Conservation (phyloP, 2,329 filamentous ascomycete species). For the Periconia digitata region DNA sequence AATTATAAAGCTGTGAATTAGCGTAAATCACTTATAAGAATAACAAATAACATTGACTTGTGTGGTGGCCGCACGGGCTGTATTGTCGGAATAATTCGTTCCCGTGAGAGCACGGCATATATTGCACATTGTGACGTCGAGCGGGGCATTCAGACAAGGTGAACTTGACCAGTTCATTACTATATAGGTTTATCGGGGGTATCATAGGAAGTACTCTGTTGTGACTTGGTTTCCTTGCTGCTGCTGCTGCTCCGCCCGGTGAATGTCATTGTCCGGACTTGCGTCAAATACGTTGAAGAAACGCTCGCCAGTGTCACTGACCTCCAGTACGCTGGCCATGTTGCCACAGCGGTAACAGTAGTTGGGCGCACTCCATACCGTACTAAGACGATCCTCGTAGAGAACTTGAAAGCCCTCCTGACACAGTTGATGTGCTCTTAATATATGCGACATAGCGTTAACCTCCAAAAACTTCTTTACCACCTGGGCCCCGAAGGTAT, state of each 20-base stretch:
- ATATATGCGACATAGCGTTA: conserved; percentile 96
- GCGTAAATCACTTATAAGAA: too few relatives aligned
- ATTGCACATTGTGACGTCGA: not conserved
- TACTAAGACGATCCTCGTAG: conserved; percentile 91
- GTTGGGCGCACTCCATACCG: conserved; percentile 81
- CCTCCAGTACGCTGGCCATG: conserved; percentile 94
- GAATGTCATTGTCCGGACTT: conserved; percentile 89
- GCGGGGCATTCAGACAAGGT: not conserved
- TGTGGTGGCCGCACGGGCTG: too few relatives aligned
- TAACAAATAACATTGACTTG: too few relatives aligned
- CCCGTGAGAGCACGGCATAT: not conserved
- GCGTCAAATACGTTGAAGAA: conserved; percentile 99
- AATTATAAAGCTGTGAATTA: too few relatives aligned
- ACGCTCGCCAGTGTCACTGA: conserved; percentile 86
- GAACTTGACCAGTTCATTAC: not conserved
- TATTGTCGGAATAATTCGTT: too few relatives aligned
- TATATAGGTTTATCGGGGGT: conserved; percentile 12
- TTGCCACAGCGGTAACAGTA: conserved; percentile 97
- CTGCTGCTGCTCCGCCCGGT: conserved; percentile 78
- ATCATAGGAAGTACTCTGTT: conserved; percentile 69
- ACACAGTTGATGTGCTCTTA: conserved; percentile 96
- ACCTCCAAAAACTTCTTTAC: conserved; percentile 98
- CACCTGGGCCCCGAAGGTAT: conserved; percentile 96
- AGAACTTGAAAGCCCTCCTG: conserved; percentile 97
- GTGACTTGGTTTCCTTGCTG: conserved; percentile 72